Conservation (phyloP, 177 flowering plant species). For the Tripterygium wilfordii region DNA sequence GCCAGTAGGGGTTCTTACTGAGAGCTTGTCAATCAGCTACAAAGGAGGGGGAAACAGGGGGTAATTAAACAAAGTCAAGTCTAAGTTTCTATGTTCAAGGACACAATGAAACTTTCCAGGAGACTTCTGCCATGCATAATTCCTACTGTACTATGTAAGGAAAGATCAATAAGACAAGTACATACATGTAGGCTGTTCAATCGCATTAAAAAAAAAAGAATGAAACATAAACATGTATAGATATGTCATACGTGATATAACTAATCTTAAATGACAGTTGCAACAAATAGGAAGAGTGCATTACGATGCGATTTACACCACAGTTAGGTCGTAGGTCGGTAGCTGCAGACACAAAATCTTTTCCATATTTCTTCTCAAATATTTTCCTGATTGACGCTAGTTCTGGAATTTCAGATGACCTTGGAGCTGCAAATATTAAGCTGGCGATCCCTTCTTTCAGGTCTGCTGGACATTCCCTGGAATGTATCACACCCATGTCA, state of each 20-base stretch:
- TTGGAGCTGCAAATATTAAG: conserved; percentile 81
- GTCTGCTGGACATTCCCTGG: conserved; percentile 91
- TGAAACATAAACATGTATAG: too few species aligned
- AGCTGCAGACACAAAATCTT: conserved; percentile 85
- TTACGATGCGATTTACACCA: conserved; percentile 85
- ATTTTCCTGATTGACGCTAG: conserved; percentile 46
- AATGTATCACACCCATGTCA: conserved; percentile 3
- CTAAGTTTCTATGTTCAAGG: too few species aligned
- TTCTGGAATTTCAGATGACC: conserved; percentile 93
- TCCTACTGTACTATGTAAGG: too few species aligned
- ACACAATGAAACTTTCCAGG: neutral
- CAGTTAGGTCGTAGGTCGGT: conserved; percentile 80
- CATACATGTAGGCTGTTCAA: too few species aligned
- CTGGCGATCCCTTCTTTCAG: conserved; percentile 92
- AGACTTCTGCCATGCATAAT: neutral
- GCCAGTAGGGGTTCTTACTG: conserved; percentile 79
- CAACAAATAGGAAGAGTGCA: neutral
- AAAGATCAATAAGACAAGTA: too few species aligned
- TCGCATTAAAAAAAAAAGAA: too few species aligned
- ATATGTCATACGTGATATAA: too few species aligned
- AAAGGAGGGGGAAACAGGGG: conserved; percentile 11
- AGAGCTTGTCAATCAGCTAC: conserved; percentile 90
- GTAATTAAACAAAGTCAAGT: neutral
- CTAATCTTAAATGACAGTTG: too few species aligned
- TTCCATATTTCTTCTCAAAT: conserved; percentile 89